A percentile compares a stretch with the other conserved stretches of the same genome.
Conservation (phyloP, 495 filamentous ascomycete genomes). For the Penicillium subrubescens region DNA sequence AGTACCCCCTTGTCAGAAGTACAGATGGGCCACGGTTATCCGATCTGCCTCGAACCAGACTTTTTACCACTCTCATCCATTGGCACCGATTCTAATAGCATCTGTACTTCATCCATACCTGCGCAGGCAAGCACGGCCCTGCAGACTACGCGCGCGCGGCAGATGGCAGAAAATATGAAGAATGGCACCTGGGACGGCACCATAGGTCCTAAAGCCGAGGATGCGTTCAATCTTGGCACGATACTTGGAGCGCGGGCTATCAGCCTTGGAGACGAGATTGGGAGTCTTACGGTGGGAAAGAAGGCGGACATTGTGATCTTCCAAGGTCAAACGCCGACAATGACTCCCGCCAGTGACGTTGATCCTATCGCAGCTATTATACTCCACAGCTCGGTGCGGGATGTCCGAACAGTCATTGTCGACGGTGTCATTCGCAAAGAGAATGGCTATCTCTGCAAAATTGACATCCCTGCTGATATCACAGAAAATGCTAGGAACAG, state of each 20-base stretch:
- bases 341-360: neutral
- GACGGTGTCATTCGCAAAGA: neutral
- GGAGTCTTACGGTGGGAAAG: neutral
- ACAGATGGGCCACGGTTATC: no score
- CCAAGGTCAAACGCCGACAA: constrained; percentile 1
- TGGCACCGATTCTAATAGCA: no score
- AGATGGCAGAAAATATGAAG: no score
- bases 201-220: no score
- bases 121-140: no score
- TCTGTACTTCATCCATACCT: no score
- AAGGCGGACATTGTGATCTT: neutral
- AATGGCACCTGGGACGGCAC: no score
- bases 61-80: no score
- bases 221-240: no score
- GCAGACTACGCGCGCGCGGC: no score
- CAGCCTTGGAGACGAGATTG: neutral
- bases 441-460: neutral
- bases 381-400: neutral
- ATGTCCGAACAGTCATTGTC: neutral
- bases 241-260: neutral
- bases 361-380: neutral
- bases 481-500: neutral
- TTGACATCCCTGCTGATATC: neutral
- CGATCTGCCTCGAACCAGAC: no score
- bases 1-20: no score